Evolutionary conservation across 2,329 filamentous ascomycete genomes (phyloP).

Genomic region (Cyclaneusma minus): DNA sequence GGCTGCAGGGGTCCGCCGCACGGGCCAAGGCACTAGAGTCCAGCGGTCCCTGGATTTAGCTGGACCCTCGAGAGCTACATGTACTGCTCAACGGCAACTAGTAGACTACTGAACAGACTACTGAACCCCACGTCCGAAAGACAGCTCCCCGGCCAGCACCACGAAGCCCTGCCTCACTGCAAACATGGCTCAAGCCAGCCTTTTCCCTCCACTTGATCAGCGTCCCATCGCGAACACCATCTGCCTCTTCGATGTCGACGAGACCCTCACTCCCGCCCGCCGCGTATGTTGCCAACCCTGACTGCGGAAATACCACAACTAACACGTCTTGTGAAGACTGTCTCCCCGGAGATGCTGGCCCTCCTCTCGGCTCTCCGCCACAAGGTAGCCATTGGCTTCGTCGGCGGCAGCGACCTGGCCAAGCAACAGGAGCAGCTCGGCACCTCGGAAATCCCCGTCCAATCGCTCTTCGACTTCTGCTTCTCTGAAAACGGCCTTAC

Average conservation of each 20-base stretch:
- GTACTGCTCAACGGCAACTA: too few relatives aligned
- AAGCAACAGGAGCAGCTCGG: constrained; percentile 98
- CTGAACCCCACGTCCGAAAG: too few relatives aligned
- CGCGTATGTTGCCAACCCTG: constrained; percentile 36
- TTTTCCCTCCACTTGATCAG: constrained; percentile 66
- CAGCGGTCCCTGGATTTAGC: too few relatives aligned
- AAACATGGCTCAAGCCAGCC: too few relatives aligned
- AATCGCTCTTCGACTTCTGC: constrained; percentile 87
- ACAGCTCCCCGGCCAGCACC: too few relatives aligned
- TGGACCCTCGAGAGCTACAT: too few relatives aligned
- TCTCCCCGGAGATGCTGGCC: constrained; percentile 67
- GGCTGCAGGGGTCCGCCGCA: too few relatives aligned
- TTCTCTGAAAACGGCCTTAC: constrained; percentile 95
- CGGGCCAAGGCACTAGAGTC: too few relatives aligned
- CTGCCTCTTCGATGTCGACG: constrained; percentile 91
- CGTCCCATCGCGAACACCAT: constrained; percentile 88
- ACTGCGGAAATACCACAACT: background rate
- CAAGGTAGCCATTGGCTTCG: constrained; percentile 79
- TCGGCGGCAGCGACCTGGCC: constrained; percentile 78
- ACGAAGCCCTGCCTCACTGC: too few relatives aligned
- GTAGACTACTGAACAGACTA: too few relatives aligned
- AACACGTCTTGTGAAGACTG: constrained; percentile 33
- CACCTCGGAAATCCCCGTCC: constrained; percentile 50
- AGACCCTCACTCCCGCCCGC: constrained; percentile 73
- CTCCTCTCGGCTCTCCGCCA: constrained; percentile 68